These are phyloP conservation scores for Trichophyton mentagrophytes DNA, from an alignment of 2,329 filamentous ascomycete species.

Conservation along the genomic window DNA sequence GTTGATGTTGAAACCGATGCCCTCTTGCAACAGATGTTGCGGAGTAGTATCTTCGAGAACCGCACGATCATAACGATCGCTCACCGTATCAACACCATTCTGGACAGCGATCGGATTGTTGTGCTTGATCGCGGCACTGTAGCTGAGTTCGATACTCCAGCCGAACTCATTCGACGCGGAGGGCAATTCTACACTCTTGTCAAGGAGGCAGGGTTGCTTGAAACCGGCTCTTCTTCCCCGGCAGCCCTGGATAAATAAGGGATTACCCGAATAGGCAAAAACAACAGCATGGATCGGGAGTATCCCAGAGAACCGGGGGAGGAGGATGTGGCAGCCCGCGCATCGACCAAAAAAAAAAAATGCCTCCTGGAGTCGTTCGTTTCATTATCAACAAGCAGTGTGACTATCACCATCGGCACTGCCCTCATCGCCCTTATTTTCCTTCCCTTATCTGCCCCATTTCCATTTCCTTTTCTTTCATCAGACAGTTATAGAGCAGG, in stretches of 20 bases:
- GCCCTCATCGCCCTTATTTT: too few relatives aligned
- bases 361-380: not conserved
- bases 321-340: not conserved
- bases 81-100: slow-evolving; percentile 94
- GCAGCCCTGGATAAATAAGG: not conserved
- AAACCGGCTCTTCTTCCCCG: slow-evolving; percentile 15
- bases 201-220: slow-evolving; percentile 70
- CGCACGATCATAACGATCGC: slow-evolving; percentile 97
- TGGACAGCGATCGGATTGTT: slow-evolving; percentile 77
- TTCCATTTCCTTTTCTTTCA: not conserved
- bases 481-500: not conserved
- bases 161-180: slow-evolving; percentile 58
- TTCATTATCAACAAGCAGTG: not conserved
- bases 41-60: slow-evolving; percentile 63
- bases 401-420: too few relatives aligned
- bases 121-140: slow-evolving; percentile 86
- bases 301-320: not conserved
- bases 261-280: not conserved
- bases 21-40: slow-evolving; percentile 50
- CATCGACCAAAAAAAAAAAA: not conserved
- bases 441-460: not conserved
- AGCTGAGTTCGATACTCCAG: slow-evolving; percentile 81
- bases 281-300: not conserved
- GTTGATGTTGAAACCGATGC: slow-evolving; percentile 57
- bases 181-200: slow-evolving; percentile 84